A percentile compares a stretch with the other conserved stretches of the same genome.
Evolutionary conservation across 768 basidiomycete genomes (phyloP).

Genomic region (Lyophyllum shimeji): DNA sequence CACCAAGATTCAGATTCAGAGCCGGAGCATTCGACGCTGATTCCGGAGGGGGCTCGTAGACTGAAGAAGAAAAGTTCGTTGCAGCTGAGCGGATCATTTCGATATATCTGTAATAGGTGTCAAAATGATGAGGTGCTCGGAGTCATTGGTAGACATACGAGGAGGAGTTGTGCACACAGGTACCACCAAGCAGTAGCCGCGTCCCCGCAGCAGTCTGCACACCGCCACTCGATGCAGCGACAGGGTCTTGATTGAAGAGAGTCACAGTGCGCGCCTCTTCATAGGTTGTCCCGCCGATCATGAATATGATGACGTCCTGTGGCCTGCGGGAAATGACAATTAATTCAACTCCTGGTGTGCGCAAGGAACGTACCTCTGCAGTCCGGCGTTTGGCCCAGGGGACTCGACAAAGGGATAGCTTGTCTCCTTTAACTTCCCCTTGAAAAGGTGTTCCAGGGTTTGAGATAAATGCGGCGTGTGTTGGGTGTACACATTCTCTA

Average conservation of each 20-base stretch:
- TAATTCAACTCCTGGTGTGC: not conserved
- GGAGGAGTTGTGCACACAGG: slow-evolving; percentile 92
- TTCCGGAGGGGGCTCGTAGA: slow-evolving; percentile 77
- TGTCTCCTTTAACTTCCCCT: slow-evolving; percentile 81
- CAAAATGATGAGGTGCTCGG: slow-evolving; percentile 9
- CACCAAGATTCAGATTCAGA: slow-evolving; percentile 90
- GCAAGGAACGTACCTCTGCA: slow-evolving; percentile 58
- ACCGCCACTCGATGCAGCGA: slow-evolving; percentile 44
- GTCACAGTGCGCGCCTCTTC: slow-evolving; percentile 89
- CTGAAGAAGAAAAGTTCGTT: slow-evolving; percentile 55
- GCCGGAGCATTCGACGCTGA: slow-evolving; percentile 70
- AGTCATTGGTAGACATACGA: slow-evolving; percentile 49
- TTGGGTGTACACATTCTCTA: slow-evolving; percentile 99
- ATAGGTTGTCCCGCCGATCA: slow-evolving; percentile 95
- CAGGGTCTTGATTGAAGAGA: slow-evolving; percentile 81
- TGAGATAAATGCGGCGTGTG: slow-evolving; percentile 92
- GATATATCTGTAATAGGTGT: slow-evolving; percentile 58
- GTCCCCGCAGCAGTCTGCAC: slow-evolving; percentile 58
- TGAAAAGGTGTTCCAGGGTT: slow-evolving; percentile 87
- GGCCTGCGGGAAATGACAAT: slow-evolving; percentile 49
- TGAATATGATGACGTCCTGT: slow-evolving; percentile 95
- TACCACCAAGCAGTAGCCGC: slow-evolving; percentile 87
- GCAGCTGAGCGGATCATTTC: slow-evolving; percentile 85
- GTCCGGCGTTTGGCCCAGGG: slow-evolving; percentile 59
- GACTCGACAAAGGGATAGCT: slow-evolving; percentile 87